These are phyloP conservation scores for Elsinoe arachidis DNA, from an alignment of 2,329 filamentous ascomycete species.

Conservation along the genomic window DNA sequence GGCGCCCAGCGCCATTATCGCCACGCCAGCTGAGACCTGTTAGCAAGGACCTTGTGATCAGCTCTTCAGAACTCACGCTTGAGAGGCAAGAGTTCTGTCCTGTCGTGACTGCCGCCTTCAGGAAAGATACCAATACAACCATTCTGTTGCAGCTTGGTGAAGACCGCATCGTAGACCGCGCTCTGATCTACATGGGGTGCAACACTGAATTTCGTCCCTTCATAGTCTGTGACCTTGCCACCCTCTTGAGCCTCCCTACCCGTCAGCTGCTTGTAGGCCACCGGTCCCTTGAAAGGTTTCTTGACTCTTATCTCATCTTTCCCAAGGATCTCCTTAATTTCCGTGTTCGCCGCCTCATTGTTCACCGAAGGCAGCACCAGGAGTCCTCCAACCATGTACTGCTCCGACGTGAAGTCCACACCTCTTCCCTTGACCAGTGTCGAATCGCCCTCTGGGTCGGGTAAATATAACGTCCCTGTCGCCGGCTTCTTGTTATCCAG, in stretches of 20 bases:
- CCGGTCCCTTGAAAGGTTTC: slow-evolving; percentile 71
- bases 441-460: slow-evolving; percentile 77
- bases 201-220: slow-evolving; percentile 75
- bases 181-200: slow-evolving; percentile 92
- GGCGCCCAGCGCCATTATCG: slow-evolving; percentile 92
- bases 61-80: slow-evolving; percentile 47
- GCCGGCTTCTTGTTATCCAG: slow-evolving; percentile 80
- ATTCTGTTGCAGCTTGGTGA: slow-evolving; percentile 68
- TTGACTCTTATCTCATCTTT: slow-evolving; percentile 78
- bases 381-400: slow-evolving; percentile 68
- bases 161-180: slow-evolving; percentile 87
- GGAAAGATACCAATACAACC: slow-evolving; percentile 96
- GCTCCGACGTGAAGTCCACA: slow-evolving; percentile 65
- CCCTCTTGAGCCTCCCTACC: slow-evolving; percentile 50
- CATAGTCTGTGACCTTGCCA: slow-evolving; percentile 57
- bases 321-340: slow-evolving; percentile 72
- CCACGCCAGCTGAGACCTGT: slow-evolving; percentile 64
- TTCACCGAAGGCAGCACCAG: slow-evolving; percentile 80
- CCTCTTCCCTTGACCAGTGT: slow-evolving; percentile 69
- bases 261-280: slow-evolving; percentile 72
- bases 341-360: slow-evolving; percentile 69
- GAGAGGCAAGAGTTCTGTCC: slow-evolving; percentile 79
- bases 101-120: slow-evolving; percentile 91
- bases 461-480: slow-evolving; percentile 74
- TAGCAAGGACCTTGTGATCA: slow-evolving; percentile 12